Evolutionary conservation across 1,139 yeast genomes (phyloP), one percentile per base, ranked within the genome.

Genomic region (Suhomyces ambrosiae): DNA sequence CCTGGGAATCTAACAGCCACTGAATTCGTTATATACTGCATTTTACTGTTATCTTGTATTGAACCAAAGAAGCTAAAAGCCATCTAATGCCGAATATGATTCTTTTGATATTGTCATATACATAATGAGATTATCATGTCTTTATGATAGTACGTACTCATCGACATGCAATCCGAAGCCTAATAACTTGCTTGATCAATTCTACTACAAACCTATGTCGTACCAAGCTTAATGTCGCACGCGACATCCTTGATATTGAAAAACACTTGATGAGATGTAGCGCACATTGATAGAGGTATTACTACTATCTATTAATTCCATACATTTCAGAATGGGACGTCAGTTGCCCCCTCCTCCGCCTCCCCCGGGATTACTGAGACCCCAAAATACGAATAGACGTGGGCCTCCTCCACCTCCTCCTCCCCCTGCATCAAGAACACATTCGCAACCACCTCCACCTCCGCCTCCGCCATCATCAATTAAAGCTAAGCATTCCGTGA

Each of bases 331-430:
- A 25, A 58, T 60, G 64, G 63, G 58, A 29, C 56, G 58, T 19
- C 52, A 56, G 33, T 46, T 55, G 41, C 65, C 63, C 5, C 65
- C 65, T 9, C 66, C 66, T 3, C 64, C 65, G 9, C 64, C 63
- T 7, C 61, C 64, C 7, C 59, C 59, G 8, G 54, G 53, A 9
- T 23, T 43, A 16, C 33, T 35, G 33, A 26, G 19, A 42, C 49
- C 11, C 56, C 53, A 8, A 11, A 4, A 15, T 5, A 23, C 15
- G 12, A 32, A 25, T 23, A 21, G 31, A n/a, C 25, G 43, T 4
- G 35, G 27, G 23, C 48, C 50, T 12, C 56, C 53, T 10, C 56
- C 56, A 4, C 51, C 53, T 10, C 52, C 53, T 10, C 52, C 53
- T 8, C 52, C 59, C 7, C 59, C 57, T n/a, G 37, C 46, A n/a